Conservation (phyloP, 148 eudicot species). For the Camellia granthamiana region DNA sequence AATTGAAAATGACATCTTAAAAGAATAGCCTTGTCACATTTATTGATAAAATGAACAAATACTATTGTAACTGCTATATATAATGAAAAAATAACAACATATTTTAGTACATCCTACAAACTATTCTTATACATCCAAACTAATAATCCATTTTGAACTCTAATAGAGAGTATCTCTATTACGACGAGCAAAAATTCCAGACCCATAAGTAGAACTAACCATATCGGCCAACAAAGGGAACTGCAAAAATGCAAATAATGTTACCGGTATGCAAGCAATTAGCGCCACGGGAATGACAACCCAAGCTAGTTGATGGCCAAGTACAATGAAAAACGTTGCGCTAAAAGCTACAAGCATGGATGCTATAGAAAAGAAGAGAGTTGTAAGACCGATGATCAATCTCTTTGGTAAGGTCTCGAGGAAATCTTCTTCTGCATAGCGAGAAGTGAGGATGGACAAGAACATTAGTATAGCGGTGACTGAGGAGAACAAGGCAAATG, state of each 20-base stretch:
- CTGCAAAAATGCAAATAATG: not conserved
- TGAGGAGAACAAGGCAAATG: conserved; percentile 23
- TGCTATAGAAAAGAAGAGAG: conserved; percentile 30
- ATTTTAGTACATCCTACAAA: too few relatives aligned
- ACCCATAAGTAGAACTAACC: not conserved
- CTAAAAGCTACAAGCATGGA: conserved; percentile 26
- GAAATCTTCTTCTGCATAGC: conserved; percentile 36
- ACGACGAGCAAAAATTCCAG: not conserved
- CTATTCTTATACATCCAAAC: not conserved
- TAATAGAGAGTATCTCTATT: not conserved
- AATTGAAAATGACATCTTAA: too few relatives aligned
- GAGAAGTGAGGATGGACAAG: conserved; percentile 36
- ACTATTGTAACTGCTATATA: too few relatives aligned
- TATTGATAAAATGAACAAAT: too few relatives aligned
- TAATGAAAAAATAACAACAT: too few relatives aligned
- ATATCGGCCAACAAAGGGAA: conserved; percentile 14
- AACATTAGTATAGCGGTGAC: conserved; percentile 29
- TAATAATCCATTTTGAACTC: too few relatives aligned
- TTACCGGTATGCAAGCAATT: conserved; percentile 7
- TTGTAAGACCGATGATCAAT: conserved; percentile 24
- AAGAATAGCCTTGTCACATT: too few relatives aligned
- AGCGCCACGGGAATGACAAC: not conserved
- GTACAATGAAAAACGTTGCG: not conserved
- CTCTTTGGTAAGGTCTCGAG: conserved; percentile 25
- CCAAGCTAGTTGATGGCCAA: not conserved